Evolutionary conservation across 352 stramenopile genomes (phyloP).

Genomic region (Phytophthora pini): DNA sequence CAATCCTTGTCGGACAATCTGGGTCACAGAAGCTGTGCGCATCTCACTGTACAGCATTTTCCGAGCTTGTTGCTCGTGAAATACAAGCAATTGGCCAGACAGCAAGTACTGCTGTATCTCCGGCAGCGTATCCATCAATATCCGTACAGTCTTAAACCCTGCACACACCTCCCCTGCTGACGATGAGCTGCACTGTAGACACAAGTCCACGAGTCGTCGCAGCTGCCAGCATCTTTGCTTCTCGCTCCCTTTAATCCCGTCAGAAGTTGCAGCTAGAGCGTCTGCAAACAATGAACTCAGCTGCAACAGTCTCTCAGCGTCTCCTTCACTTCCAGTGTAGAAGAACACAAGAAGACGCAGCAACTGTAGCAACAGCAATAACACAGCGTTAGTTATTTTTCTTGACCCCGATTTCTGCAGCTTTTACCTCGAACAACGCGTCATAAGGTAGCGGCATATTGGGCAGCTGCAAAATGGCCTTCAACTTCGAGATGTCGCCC

Average conservation of each 20-base stretch:
- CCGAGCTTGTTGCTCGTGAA: slow-evolving; percentile 10
- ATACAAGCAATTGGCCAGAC: slow-evolving; percentile 22
- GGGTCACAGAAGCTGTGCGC: slow-evolving; percentile 30
- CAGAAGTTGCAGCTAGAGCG: slow-evolving; percentile 20
- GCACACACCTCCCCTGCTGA: slow-evolving; percentile 1
- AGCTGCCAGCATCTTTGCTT: slow-evolving; percentile 45
- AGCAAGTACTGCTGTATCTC: slow-evolving; percentile 48
- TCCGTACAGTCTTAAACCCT: slow-evolving; percentile 22
- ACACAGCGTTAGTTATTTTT: slow-evolving; percentile 10
- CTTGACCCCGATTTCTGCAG: slow-evolving; percentile 4
- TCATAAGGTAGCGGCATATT: slow-evolving; percentile 56
- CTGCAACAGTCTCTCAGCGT: slow-evolving; percentile 37
- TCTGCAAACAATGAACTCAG: slow-evolving; percentile 38
- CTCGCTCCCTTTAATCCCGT: slow-evolving; percentile 27
- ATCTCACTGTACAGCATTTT: slow-evolving; percentile 38
- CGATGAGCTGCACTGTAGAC: slow-evolving; percentile 41
- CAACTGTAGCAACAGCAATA: slow-evolving; percentile 28
- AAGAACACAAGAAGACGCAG: slow-evolving; percentile 53
- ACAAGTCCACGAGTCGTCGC: slow-evolving; percentile 51
- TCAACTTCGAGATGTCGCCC: slow-evolving; percentile 59
- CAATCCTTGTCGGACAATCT: slow-evolving; percentile 35
- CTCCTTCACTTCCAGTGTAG: slow-evolving; percentile 35
- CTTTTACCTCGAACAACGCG: slow-evolving; percentile 51
- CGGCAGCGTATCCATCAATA: slow-evolving; percentile 26
- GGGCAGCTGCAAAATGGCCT: slow-evolving; percentile 58